Conservation (phyloP, 257 asterid genomes). For the Paulownia fortunei region DNA sequence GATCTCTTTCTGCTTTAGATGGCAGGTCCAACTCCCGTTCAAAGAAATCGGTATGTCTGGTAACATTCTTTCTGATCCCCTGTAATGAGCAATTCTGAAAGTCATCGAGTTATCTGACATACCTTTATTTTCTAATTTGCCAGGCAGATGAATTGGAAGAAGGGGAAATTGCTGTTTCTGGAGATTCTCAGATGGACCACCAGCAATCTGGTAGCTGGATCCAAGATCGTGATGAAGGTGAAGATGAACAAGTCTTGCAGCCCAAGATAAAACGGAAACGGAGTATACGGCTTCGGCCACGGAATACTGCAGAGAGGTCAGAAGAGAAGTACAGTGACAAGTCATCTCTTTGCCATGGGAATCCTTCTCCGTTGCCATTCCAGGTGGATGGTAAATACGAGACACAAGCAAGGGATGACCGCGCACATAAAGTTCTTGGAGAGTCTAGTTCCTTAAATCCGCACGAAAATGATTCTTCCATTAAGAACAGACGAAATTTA, state of each 20-base stretch:
- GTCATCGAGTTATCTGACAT: slow-evolving; percentile 20
- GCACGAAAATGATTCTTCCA: slow-evolving; percentile 56
- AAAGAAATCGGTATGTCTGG: slow-evolving; percentile 65
- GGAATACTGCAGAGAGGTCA: slow-evolving; percentile 63
- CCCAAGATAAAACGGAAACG: slow-evolving; percentile 93
- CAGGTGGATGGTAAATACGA: slow-evolving; percentile 66
- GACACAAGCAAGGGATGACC: slow-evolving; percentile 60
- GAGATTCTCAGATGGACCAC: slow-evolving; percentile 85
- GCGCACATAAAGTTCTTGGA: slow-evolving; percentile 54
- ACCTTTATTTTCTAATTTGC: slow-evolving; percentile 30
- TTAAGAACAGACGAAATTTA: slow-evolving; percentile 60
- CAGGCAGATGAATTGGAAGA: slow-evolving; percentile 93
- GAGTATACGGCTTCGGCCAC: slow-evolving; percentile 87
- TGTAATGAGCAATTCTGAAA: neutral
- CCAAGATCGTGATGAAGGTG: slow-evolving; percentile 97
- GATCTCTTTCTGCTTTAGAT: slow-evolving; percentile 95
- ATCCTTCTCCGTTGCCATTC: slow-evolving; percentile 65
- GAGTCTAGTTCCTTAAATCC: slow-evolving; percentile 55
- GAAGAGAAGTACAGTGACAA: slow-evolving; percentile 70
- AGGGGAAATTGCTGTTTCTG: slow-evolving; percentile 93
- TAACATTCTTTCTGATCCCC: slow-evolving; percentile 17
- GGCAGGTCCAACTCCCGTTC: slow-evolving; percentile 85
- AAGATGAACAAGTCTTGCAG: slow-evolving; percentile 96
- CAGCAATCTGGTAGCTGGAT: slow-evolving; percentile 99
- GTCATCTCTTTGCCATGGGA: slow-evolving; percentile 60